phyloP scores from a whole-genome alignment of 495 filamentous ascomycete genomes.

The Penicillium crystallinum region DNA sequence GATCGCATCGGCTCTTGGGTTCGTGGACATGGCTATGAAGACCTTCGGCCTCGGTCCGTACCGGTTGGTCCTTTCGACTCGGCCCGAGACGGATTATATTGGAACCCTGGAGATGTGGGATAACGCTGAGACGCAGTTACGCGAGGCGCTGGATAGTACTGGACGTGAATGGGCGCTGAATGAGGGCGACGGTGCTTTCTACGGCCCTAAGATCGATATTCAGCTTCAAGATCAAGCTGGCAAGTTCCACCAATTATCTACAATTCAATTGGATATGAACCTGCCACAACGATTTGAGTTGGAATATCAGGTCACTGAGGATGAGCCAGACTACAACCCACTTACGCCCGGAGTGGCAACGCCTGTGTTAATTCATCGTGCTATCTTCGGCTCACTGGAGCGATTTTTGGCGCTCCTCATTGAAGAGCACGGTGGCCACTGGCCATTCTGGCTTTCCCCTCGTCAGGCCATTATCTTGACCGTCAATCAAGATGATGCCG shows the following conservation, averaged over 20 bases:
- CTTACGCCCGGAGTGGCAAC: constrained; percentile 60
- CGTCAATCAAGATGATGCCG: constrained; percentile 57
- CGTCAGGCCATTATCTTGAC: constrained; percentile 75
- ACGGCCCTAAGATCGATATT: constrained; percentile 93
- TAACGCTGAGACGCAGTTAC: constrained; percentile 68
- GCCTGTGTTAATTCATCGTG: constrained; percentile 84
- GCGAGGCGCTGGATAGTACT: constrained; percentile 59
- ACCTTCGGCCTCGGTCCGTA: constrained; percentile 71
- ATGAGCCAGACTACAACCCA: constrained; percentile 62
- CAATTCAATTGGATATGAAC: constrained; percentile 92
- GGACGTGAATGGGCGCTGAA: constrained; percentile 66
- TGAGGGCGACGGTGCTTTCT: constrained; percentile 86
- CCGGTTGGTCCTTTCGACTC: constrained; percentile 73
- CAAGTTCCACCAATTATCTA: constrained; percentile 88
- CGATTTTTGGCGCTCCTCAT: constrained; percentile 82
- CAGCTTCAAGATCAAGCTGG: constrained; percentile 76
- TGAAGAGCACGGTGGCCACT: constrained; percentile 74
- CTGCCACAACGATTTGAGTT: constrained; percentile 78
- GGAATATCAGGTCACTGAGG: constrained; percentile 55
- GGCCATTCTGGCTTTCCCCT: constrained; percentile 91
- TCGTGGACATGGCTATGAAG: constrained; percentile 72
- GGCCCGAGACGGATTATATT: constrained; percentile 71
- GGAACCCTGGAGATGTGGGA: constrained; percentile 79
- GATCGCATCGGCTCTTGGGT: constrained; percentile 72
- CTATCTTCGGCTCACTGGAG: constrained; percentile 82